These are phyloP conservation scores for Pouteria campechiana DNA, from an alignment of 179 eudicot species.

Conservation along the genomic window DNA sequence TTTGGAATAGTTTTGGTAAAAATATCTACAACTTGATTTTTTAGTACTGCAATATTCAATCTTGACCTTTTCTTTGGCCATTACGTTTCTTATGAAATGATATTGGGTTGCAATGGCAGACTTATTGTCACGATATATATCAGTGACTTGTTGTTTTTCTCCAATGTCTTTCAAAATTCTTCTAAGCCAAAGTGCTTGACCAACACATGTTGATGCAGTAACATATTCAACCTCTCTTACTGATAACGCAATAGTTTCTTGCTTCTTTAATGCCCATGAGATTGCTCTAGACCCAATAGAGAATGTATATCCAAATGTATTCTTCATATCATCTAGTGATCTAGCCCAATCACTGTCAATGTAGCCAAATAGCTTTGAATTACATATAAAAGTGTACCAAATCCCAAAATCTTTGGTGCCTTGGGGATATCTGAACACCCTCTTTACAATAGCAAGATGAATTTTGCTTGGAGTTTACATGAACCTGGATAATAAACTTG, in stretches of 20 bases:
- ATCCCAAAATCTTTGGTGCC: too few relatives aligned
- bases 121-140: too few relatives aligned
- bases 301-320: neutral
- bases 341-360: neutral
- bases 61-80: too few relatives aligned
- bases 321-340: neutral
- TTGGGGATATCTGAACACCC: neutral
- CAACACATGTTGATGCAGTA: neutral
- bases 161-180: neutral
- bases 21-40: too few relatives aligned
- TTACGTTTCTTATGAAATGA: too few relatives aligned
- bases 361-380: neutral
- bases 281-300: neutral
- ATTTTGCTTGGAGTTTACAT: neutral
- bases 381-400: neutral
- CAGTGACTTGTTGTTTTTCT: too few relatives aligned
- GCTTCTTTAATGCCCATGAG: constrained; percentile 1
- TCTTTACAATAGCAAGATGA: neutral
- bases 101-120: too few relatives aligned
- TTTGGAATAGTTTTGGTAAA: too few relatives aligned
- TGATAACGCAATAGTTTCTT: neutral
- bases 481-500: neutral
- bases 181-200: constrained; percentile 3
- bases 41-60: too few relatives aligned
- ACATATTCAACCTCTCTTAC: neutral